Evolutionary conservation across 1,139 yeast genomes (phyloP).

Genomic region (Lodderomyces parapsilosis): DNA sequence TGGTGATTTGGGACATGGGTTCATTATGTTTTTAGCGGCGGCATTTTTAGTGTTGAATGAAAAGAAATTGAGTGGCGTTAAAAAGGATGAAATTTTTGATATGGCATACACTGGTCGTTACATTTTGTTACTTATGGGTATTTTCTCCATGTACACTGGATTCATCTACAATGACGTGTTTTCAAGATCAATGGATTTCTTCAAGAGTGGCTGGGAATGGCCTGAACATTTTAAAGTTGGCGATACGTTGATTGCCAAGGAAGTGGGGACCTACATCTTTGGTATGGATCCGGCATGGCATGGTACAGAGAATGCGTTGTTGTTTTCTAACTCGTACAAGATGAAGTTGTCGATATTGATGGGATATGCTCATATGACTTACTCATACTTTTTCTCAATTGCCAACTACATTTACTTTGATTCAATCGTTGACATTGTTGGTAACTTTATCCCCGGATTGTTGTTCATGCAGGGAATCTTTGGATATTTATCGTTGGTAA

Average conservation of each 20-base stretch:
- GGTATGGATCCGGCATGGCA: conserved; percentile 84
- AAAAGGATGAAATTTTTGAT: conserved; percentile 76
- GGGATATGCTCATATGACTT: conserved; percentile 80
- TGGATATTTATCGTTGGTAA: conserved; percentile 71
- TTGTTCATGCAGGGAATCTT: conserved; percentile 82
- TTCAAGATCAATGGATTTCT: conserved; percentile 73
- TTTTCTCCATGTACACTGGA: conserved; percentile 78
- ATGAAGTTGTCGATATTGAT: conserved; percentile 78
- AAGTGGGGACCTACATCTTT: conserved; percentile 59
- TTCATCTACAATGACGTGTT: conserved; percentile 73
- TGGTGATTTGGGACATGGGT: conserved; percentile 84
- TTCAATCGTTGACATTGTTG: conserved; percentile 65
- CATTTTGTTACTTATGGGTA: conserved; percentile 70
- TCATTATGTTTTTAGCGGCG: conserved; percentile 62
- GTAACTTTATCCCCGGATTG: conserved; percentile 77
- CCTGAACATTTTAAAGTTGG: conserved; percentile 59
- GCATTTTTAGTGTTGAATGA: conserved; percentile 59
- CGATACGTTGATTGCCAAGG: conserved; percentile 53
- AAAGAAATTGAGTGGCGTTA: conserved; percentile 54
- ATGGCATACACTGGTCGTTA: conserved; percentile 81
- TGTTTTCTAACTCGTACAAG: conserved; percentile 76
- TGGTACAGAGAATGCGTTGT: conserved; percentile 72
- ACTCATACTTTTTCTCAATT: conserved; percentile 67
- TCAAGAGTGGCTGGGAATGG: conserved; percentile 77
- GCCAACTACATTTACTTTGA: conserved; percentile 60